phyloP scores from a whole-genome alignment of 176 grass and related monocot species.

The Hordeum marinum region DNA sequence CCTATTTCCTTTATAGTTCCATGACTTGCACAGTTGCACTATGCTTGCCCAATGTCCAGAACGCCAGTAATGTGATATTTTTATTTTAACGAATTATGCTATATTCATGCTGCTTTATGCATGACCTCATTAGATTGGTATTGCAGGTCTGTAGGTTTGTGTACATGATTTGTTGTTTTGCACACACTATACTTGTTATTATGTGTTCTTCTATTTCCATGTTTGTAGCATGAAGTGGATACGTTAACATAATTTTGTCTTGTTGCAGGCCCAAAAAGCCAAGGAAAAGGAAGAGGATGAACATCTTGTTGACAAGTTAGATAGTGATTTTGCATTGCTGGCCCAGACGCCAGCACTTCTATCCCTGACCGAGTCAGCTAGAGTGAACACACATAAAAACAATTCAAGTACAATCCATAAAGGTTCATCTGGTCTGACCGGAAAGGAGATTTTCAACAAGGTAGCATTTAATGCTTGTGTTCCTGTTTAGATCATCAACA shows the following conservation, averaged over 20 bases:
- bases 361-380: constrained; percentile 46
- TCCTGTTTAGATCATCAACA: neutral
- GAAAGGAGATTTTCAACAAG: constrained; percentile 51
- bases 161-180: neutral
- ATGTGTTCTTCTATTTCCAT: neutral
- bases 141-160: neutral
- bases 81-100: constrained; percentile 6
- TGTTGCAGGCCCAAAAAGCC: constrained; percentile 80
- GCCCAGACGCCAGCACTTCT: constrained; percentile 59
- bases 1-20: neutral
- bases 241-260: constrained; percentile 10
- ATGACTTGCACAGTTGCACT: neutral
- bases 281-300: constrained; percentile 82
- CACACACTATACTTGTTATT: neutral
- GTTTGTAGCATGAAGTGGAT: constrained; percentile 10
- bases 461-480: constrained; percentile 24
- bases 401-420: constrained; percentile 25
- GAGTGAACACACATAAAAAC: constrained; percentile 53
- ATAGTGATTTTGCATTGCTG: constrained; percentile 66
- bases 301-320: constrained; percentile 75
- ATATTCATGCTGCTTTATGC: constrained; percentile 1
- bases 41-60: neutral
- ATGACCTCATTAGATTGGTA: neutral
- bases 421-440: constrained; percentile 28
- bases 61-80: neutral